Base-by-base conservation (phyloP, 257 asterid species). In the Petunia secreta region DNA sequence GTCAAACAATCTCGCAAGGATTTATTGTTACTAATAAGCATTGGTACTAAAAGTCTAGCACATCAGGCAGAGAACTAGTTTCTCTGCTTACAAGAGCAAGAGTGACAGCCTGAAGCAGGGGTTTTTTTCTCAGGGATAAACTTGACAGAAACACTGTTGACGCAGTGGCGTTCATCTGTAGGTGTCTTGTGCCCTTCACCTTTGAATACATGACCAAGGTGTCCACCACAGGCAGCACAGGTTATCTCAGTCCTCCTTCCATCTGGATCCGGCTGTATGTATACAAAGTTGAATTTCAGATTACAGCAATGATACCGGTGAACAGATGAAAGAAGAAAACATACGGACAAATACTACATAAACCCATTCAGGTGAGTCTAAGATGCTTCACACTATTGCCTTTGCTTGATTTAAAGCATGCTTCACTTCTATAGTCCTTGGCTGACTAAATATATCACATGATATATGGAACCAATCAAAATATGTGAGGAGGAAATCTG, bases 241-340 rank as follows among this genome's bases (percentile, higher is more conserved):
- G 97, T 93, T 48, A 93, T 92, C 91, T 92, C 95, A 5, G 91
- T 92, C 92, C 96, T 89, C 91, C 93, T 87, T 7, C 98, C 97
- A 65, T 92, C 95, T 16, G 92, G 94, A 79, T 93, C 96, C 13
- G 91, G 96, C 95, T 90, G 90, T n/a, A 41, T 2, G n/a, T 57
- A 57, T 55, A 55, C 36, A 57, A 8, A 15, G 63, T 58, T n/a
- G 36, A 37, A 58, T 58, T 62, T 62, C 41, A 62, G 67, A 8
- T 62, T 34, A 62, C 41, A 62, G 6, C 41, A 2, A 34, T 4
- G 1, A 60, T 16, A 55, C n/a, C 25, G 7, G 25, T 14, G 0
- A 0, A 14, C 10, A 34, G n/a, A 4, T 57, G 63, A 15, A 57
- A 57, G 60, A 57, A 57, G 36, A 57, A 57, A 57, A 25, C 25